A percentile compares a stretch with the other conserved stretches of the same genome.
Evolutionary conservation across 2,329 filamentous ascomycete species (phyloP).

Genomic region (Scleromitrula shiraiana): DNA sequence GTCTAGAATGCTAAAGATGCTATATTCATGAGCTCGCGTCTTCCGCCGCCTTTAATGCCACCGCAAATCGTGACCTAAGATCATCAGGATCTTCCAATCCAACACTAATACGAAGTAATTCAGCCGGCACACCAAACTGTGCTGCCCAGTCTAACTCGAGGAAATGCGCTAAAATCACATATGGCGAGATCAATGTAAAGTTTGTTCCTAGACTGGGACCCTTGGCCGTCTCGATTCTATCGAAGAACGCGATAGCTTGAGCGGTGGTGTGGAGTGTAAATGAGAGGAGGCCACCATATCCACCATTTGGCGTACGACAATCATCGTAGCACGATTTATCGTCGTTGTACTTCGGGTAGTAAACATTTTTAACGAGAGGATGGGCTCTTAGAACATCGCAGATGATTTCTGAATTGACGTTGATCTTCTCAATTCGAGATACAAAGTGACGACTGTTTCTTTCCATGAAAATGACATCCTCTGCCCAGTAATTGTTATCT

Average conservation of each 20-base stretch:
- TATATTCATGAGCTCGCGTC: conserved; percentile 12
- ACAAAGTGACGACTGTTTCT: conserved; percentile 92
- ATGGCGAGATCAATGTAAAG: conserved; percentile 87
- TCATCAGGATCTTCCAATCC: conserved; percentile 72
- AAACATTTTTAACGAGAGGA: conserved; percentile 63
- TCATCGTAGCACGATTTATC: conserved; percentile 69
- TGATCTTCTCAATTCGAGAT: conserved; percentile 73
- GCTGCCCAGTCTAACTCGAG: conserved; percentile 85
- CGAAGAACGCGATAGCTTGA: conserved; percentile 75
- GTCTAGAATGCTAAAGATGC: no score
- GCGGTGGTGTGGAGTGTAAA: conserved; percentile 65
- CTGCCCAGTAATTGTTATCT: conserved; percentile 88
- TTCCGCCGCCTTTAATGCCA: conserved; percentile 57
- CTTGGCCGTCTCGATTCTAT: conserved; percentile 79
- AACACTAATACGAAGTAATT: conserved; percentile 79
- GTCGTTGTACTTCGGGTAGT: conserved; percentile 76
- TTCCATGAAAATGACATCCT: conserved; percentile 92
- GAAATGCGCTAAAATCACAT: conserved; percentile 87
- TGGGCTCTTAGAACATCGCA: conserved; percentile 60
- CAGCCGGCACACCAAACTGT: conserved; percentile 70
- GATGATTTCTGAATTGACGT: conserved; percentile 76
- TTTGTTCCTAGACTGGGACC: conserved; percentile 94
- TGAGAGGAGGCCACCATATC: conserved; percentile 85
- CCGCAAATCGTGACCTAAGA: conserved; percentile 55
- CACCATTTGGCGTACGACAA: conserved; percentile 63